Evolutionary conservation across 2,329 filamentous ascomycete species (phyloP).

Genomic region (Nothophoma quercina): DNA sequence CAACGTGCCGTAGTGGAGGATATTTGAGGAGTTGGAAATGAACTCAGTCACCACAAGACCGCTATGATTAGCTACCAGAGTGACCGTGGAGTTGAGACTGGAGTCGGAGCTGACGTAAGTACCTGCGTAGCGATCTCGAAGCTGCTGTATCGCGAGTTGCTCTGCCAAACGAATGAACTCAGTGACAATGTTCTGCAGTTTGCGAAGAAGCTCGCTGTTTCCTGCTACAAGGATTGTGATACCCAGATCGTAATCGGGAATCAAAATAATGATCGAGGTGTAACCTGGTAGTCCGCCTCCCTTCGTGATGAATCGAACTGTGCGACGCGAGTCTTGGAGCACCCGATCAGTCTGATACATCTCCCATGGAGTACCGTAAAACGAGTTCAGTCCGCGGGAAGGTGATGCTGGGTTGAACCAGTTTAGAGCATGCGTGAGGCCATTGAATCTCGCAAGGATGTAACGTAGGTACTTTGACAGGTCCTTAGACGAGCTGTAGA

Average conservation of each 20-base stretch:
- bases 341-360: constrained; percentile 54
- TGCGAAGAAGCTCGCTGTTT: constrained; percentile 24
- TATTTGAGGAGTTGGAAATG: constrained; percentile 42
- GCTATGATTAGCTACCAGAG: constrained; percentile 34
- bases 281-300: constrained; percentile 55
- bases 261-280: constrained; percentile 47
- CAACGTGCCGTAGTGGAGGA: constrained; percentile 21
- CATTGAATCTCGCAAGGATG: constrained; percentile 53
- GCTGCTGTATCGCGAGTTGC: constrained; percentile 34
- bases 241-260: constrained; percentile 55
- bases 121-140: constrained; percentile 39
- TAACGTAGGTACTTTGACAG: constrained; percentile 55
- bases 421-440: constrained; percentile 51
- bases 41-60: constrained; percentile 38
- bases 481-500: constrained; percentile 53
- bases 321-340: constrained; percentile 44
- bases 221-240: constrained; percentile 53
- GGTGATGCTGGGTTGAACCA: constrained; percentile 55
- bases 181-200: constrained; percentile 41
- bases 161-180: constrained; percentile 47
- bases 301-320: constrained; percentile 57
- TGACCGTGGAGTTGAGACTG: constrained; percentile 38
- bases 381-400: constrained; percentile 45
- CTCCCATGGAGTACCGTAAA: constrained; percentile 59
- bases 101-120: constrained; percentile 30